Evolutionary conservation across 139 green algal genomes (phyloP), one percentile per base, ranked within the genome.

Genomic region (Chlamydomonas incerta): DNA sequence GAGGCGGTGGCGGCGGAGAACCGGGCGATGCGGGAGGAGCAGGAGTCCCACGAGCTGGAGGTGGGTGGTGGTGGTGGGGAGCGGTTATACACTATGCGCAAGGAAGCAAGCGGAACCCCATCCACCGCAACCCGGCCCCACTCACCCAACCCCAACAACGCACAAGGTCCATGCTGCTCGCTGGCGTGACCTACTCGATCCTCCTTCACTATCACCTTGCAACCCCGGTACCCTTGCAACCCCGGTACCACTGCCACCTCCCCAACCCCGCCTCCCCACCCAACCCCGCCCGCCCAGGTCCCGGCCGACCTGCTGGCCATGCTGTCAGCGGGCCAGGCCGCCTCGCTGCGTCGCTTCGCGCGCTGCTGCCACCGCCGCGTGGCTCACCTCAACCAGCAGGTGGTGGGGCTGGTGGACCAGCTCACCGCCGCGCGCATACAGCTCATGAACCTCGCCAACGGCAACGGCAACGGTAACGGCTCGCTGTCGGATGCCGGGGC

Each of bases 1-100:
- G 31, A 33, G 46, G 72, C 24, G 63, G 74, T 58, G 34, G 21
- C 66, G 37, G 28, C 55, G 72, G 57, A 87, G 79, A 63, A 88
- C 57, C 47, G 57, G 66, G 70, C 85, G 73, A 79, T 87, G 46
- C 73, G 84, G 79, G 72, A 60, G 80, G 80, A 85, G 80, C 66
- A 33, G 50, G 67, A 58, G 8, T 46, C 35, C 35, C 80, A 85
- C 34, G 80, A 85, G 23, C 50, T 85, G 67, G 66, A 85, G 66
- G 80, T 85, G 66, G 1, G 74, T 35, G 26, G 68, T 26, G 68
- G n/a, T 31, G 66, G 15, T 13, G 66, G 66, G 66, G 33, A n/a
- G 24, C 13, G 66, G 33, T 73, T 10, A 17, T 33, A n/a, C n/a
- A n/a, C n/a, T n/a, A n/a, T n/a, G n/a, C n/a, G n/a, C n/a, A n/a